Percentiles rank a stretch among this genome's conserved stretches.
phyloP scores from a whole-genome alignment of 2,329 filamentous ascomycete genomes.

The Coniosporium tulheliwenetii region DNA sequence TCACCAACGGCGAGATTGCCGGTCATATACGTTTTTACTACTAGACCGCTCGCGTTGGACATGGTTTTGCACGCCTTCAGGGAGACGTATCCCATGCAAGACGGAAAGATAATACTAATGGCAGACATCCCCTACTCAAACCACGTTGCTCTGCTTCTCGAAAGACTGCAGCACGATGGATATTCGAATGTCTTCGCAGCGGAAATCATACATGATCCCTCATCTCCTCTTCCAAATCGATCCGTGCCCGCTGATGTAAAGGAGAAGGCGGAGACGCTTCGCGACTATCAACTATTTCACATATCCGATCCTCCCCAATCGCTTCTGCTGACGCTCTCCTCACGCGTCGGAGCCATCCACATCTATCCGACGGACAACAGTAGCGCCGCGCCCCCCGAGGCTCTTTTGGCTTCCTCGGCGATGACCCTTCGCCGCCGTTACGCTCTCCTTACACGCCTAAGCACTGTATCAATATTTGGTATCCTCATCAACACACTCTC shows the following conservation, averaged over 20 bases:
- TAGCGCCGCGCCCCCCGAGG: conserved; percentile 7
- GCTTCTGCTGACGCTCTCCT: conserved; percentile 74
- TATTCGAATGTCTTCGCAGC: conserved; percentile 58
- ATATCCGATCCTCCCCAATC: conserved; percentile 67
- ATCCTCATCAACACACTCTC: conserved; percentile 93
- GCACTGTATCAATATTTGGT: conserved; percentile 71
- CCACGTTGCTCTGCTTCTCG: conserved; percentile 47
- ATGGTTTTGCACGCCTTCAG: conserved; percentile 46
- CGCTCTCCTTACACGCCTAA: conserved; percentile 65
- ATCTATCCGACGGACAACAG: conserved; percentile 43
- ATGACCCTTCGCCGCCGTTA: conserved; percentile 67
- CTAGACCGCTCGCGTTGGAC: conserved; percentile 48
- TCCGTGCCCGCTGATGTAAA: conserved; percentile 40
- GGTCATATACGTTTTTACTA: conserved; percentile 82
- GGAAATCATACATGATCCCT: conserved; percentile 59
- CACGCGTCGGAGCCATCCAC: conserved; percentile 61
- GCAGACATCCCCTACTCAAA: conserved; percentile 78
- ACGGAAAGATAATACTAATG: conserved; percentile 58
- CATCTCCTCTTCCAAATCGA: conserved; percentile 71
- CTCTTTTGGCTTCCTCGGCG: conserved; percentile 35
- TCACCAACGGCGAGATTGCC: conserved; percentile 78
- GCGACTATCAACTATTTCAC: conserved; percentile 66
- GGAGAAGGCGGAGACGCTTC: conserved; percentile 33
- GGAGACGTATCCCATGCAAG: conserved; percentile 48
- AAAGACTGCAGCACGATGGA: conserved; percentile 41